Conservation (phyloP, 495 filamentous ascomycete species). For the Parachaetomium inaequale region DNA sequence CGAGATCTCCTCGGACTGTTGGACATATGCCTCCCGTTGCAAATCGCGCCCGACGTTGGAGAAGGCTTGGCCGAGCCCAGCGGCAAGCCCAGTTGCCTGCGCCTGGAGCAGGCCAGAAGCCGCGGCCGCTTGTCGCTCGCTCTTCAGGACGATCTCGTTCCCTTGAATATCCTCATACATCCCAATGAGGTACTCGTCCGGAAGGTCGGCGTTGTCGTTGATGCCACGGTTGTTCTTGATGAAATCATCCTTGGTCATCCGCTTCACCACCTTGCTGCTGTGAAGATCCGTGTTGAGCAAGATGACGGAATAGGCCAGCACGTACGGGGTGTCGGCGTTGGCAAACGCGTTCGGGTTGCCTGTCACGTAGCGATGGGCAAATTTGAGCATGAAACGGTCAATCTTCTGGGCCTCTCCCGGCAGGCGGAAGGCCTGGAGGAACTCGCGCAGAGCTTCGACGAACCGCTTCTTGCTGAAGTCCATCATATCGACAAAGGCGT, state of each 20-base stretch:
- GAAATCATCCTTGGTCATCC: constrained; percentile 96
- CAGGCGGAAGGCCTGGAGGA: constrained; percentile 90
- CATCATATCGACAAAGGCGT: constrained; percentile 94
- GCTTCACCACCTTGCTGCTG: constrained; percentile 75
- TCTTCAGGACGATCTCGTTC: constrained; percentile 93
- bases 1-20: constrained; percentile 88
- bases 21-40: constrained; percentile 87
- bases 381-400: constrained; percentile 99
- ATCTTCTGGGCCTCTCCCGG: constrained; percentile 99
- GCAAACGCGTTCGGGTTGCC: constrained; percentile 97
- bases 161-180: constrained; percentile 90
- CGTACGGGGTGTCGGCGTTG: constrained; percentile 96
- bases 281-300: constrained; percentile 96
- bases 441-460: constrained; percentile 84
- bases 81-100: constrained; percentile 67
- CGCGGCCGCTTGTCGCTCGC: constrained; percentile 82
- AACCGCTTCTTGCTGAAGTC: constrained; percentile 92
- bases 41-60: constrained; percentile 87
- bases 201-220: constrained; percentile 92
- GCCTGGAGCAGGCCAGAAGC: constrained; percentile 60
- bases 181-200: constrained; percentile 81
- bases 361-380: constrained; percentile 89
- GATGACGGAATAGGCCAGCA: constrained; percentile 93
- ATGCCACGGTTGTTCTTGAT: constrained; percentile 99
- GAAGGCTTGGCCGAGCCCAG: constrained; percentile 83